These are phyloP conservation scores for Phoma sp. DNA, from an alignment of 2,329 filamentous ascomycete genomes.

Conservation along the genomic window DNA sequence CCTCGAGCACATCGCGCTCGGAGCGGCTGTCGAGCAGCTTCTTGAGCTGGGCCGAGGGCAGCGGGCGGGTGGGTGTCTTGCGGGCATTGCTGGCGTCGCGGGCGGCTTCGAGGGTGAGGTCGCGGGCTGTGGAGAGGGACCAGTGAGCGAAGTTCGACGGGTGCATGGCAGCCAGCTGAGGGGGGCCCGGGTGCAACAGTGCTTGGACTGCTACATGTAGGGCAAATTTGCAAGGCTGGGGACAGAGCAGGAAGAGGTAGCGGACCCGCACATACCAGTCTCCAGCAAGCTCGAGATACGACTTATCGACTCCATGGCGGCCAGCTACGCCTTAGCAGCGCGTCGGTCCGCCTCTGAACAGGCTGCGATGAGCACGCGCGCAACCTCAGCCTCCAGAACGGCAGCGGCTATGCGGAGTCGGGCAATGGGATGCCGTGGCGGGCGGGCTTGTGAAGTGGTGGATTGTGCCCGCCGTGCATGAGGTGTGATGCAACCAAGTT, in stretches of 20 bases:
- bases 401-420: slow-evolving; percentile 35
- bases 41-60: slow-evolving; percentile 86
- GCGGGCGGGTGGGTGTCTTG: slow-evolving; percentile 65
- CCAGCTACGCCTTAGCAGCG: slow-evolving; percentile 20
- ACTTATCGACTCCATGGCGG: slow-evolving; percentile 90
- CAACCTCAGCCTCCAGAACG: slow-evolving; percentile 21
- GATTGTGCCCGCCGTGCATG: slow-evolving; percentile 32
- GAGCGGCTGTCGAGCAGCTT: slow-evolving; percentile 92
- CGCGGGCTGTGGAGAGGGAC: slow-evolving; percentile 72
- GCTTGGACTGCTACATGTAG: slow-evolving; percentile 1
- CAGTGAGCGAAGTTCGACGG: slow-evolving; percentile 50
- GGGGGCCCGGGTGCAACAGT: slow-evolving; percentile 7
- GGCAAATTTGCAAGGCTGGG: slow-evolving; percentile 6
- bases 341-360: slow-evolving; percentile 23
- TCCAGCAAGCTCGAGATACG: slow-evolving; percentile 93
- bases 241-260: slow-evolving; percentile 2
- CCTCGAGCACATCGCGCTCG: slow-evolving; percentile 92
- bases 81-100: slow-evolving; percentile 75
- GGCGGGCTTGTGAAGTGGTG: slow-evolving; percentile 29
- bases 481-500: slow-evolving; percentile 15
- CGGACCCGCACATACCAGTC: slow-evolving; percentile 68
- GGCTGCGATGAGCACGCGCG: neutral
- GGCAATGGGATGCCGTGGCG: slow-evolving; percentile 24
- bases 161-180: slow-evolving; percentile 37
- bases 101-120: slow-evolving; percentile 96